A percentile compares a stretch with the other conserved stretches of the same genome.
phyloP scores from a whole-genome alignment of 257 asterid species.

The Galeopsis tetrahit region DNA sequence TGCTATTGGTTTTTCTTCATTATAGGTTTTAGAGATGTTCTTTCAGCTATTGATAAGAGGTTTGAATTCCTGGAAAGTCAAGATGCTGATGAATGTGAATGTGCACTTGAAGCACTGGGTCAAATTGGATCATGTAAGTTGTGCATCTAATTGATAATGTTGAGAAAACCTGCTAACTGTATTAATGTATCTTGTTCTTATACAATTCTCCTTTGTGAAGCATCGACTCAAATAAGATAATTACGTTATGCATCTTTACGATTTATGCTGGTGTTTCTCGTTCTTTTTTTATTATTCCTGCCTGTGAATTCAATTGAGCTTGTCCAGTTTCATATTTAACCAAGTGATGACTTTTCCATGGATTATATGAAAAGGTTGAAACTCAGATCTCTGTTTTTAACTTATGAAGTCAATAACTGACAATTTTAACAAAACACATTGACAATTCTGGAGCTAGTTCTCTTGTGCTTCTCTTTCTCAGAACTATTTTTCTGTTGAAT shows the following conservation, averaged over 20 bases:
- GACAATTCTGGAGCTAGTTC: constrained; percentile 5
- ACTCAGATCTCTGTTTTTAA: constrained; percentile 5
- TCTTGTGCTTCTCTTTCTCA: constrained; percentile 32
- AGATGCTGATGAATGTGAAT: constrained; percentile 88
- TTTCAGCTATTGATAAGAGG: constrained; percentile 76
- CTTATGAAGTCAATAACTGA: constrained; percentile 4
- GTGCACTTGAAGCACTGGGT: constrained; percentile 95
- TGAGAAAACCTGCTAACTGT: constrained; percentile 17
- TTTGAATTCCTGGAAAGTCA: constrained; percentile 59
- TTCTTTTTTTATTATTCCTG: constrained; percentile 1
- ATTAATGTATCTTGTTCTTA: neutral
- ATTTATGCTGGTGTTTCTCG: constrained; percentile 16
- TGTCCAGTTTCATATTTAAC: constrained; percentile 23
- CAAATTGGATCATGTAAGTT: constrained; percentile 89
- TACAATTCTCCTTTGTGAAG: constrained; percentile 43
- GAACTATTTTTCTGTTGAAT: constrained; percentile 26
- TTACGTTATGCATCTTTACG: constrained; percentile 46
- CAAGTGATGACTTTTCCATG: constrained; percentile 21
- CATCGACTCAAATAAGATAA: constrained; percentile 73
- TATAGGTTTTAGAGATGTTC: constrained; percentile 62
- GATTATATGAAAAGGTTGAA: constrained; percentile 18
- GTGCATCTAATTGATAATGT: constrained; percentile 31
- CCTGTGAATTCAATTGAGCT: constrained; percentile 27
- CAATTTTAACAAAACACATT: neutral
- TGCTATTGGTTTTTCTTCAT: constrained; percentile 33